These are phyloP conservation scores for Clonostachys rosea DNA, from an alignment of 2,329 filamentous ascomycete species.

Conservation along the genomic window DNA sequence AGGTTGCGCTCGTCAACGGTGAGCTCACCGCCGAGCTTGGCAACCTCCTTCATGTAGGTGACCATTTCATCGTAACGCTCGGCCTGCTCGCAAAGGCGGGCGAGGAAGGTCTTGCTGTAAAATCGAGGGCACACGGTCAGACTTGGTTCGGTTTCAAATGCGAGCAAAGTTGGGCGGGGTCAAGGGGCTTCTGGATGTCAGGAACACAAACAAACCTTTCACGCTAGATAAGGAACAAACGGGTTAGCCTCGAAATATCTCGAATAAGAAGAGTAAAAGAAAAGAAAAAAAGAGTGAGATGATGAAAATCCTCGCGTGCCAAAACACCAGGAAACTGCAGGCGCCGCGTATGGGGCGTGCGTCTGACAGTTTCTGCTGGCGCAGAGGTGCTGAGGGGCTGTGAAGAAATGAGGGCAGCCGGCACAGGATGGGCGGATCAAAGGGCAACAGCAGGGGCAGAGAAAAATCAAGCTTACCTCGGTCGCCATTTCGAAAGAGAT, in stretches of 20 bases:
- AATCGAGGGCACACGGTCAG: conserved; percentile 15
- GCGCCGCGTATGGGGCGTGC: too few species aligned
- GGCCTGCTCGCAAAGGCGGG: conserved; percentile 99
- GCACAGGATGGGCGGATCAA: too few species aligned
- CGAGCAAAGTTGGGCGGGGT: conserved; percentile 2
- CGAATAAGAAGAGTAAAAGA: too few species aligned
- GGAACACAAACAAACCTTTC: conserved; percentile 53
- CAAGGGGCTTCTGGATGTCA: conserved; percentile 6
- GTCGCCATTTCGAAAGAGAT: neutral
- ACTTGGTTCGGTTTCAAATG: conserved; percentile 1
- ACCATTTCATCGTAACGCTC: conserved; percentile 99
- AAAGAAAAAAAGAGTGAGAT: too few species aligned
- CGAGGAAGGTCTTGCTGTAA: conserved; percentile 96
- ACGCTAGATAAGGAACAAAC: conserved; percentile 44
- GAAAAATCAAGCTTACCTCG: neutral
- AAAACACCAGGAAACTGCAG: neutral
- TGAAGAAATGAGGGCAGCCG: too few species aligned
- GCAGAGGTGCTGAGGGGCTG: too few species aligned
- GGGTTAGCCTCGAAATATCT: too few species aligned
- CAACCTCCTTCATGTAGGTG: conserved; percentile 99
- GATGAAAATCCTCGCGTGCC: too few species aligned
- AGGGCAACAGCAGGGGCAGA: too few species aligned
- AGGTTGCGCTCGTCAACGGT: conserved; percentile 98
- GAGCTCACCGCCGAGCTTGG: conserved; percentile 77
- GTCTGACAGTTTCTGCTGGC: too few species aligned